Evolutionary conservation across 495 filamentous ascomycete species (phyloP).

Genomic region (Aspergillus ostianus): DNA sequence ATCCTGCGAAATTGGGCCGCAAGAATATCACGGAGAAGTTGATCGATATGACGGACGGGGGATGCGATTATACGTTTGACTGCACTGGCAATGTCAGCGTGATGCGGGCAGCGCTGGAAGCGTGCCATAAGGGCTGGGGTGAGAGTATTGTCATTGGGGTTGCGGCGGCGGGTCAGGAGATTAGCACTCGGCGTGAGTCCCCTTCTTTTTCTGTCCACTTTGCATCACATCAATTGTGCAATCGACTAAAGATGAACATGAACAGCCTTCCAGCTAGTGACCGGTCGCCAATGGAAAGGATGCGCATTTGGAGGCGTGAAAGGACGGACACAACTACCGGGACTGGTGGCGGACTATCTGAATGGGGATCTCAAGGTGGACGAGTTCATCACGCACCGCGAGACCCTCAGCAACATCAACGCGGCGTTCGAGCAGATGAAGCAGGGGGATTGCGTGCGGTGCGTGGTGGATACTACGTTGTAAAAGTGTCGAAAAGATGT

Average conservation of each 20-base stretch:
- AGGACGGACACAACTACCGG: constrained; percentile 87
- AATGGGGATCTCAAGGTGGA: constrained; percentile 92
- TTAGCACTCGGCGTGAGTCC: constrained; percentile 85
- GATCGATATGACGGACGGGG: constrained; percentile 98
- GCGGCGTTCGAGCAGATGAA: constrained; percentile 92
- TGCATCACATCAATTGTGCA: constrained; percentile 4
- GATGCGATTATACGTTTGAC: constrained; percentile 98
- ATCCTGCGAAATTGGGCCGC: constrained; percentile 74
- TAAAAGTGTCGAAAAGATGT: too few species aligned
- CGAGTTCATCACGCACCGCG: constrained; percentile 98
- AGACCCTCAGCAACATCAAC: constrained; percentile 79
- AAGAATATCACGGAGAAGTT: constrained; percentile 86
- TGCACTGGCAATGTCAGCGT: constrained; percentile 96
- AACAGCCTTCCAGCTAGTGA: constrained; percentile 95
- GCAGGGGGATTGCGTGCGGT: constrained; percentile 91
- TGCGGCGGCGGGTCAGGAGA: constrained; percentile 96
- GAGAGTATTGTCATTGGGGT: constrained; percentile 98
- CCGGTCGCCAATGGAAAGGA: constrained; percentile 95
- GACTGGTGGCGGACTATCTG: constrained; percentile 87
- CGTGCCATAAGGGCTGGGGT: constrained; percentile 99
- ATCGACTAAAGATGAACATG: constrained; percentile 13
- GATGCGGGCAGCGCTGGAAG: constrained; percentile 94
- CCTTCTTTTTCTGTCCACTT: too few species aligned
- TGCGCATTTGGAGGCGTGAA: constrained; percentile 98
- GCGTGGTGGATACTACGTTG: constrained; percentile 53